phyloP scores from a whole-genome alignment of 495 filamentous ascomycete species.

The Podospora tetraspora region DNA sequence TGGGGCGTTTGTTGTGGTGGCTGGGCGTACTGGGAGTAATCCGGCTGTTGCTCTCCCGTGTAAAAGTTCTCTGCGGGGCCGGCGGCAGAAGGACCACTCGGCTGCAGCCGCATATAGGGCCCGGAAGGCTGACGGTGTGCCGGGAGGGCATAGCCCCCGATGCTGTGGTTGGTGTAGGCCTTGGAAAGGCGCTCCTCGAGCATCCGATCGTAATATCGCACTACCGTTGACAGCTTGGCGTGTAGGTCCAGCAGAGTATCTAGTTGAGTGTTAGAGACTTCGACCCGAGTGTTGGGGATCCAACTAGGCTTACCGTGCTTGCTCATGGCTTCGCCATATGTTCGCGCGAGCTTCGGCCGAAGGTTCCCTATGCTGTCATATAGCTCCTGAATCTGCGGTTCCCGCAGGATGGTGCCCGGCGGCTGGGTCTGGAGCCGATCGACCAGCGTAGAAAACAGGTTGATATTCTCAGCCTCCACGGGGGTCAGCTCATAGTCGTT shows the following conservation, averaged over 20 bases:
- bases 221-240: constrained; percentile 90
- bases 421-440: constrained; percentile 93
- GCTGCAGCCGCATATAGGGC: constrained; percentile 63
- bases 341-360: constrained; percentile 88
- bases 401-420: constrained; percentile 87
- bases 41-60: constrained; percentile 56
- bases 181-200: constrained; percentile 89
- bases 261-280: constrained; percentile 35
- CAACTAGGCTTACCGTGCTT: constrained; percentile 71
- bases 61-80: constrained; percentile 75
- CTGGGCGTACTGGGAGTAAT: constrained; percentile 45
- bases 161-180: constrained; percentile 78
- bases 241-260: constrained; percentile 90
- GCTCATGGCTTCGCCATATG: constrained; percentile 99
- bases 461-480: constrained; percentile 95
- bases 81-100: constrained; percentile 43
- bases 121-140: constrained; percentile 50
- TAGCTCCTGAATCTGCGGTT: constrained; percentile 95
- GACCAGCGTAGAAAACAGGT: constrained; percentile 89
- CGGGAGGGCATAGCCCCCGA: constrained; percentile 49
- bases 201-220: constrained; percentile 99
- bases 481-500: constrained; percentile 93
- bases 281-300: constrained; percentile 25
- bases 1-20: constrained; percentile 31
- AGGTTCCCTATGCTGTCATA: constrained; percentile 94